These are phyloP conservation scores for Colletotrichum caudatum DNA, from an alignment of 2,329 filamentous ascomycete genomes.

Conservation along the genomic window DNA sequence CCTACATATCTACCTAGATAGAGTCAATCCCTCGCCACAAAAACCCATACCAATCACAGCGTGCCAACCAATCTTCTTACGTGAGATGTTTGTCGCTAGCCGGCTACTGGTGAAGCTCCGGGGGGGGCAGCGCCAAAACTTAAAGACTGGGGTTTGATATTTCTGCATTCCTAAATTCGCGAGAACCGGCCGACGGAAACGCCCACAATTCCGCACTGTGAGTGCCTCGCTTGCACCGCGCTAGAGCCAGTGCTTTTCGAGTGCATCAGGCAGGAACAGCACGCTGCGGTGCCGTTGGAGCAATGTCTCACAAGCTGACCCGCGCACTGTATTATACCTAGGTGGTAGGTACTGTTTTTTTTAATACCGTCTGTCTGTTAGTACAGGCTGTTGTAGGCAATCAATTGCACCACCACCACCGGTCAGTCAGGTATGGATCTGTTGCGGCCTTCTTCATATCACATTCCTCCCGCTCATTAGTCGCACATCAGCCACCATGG, in stretches of 20 bases:
- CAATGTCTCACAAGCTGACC: background rate
- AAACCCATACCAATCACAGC: too few species aligned
- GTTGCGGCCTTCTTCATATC: background rate
- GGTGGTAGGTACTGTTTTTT: background rate
- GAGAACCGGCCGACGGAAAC: background rate
- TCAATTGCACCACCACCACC: background rate
- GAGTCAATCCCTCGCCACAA: background rate
- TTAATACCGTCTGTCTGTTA: background rate
- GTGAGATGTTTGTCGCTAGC: background rate
- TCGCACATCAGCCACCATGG: slow-evolving; percentile 43
- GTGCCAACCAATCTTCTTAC: background rate
- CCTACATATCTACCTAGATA: too few species aligned
- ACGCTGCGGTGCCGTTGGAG: too few species aligned
- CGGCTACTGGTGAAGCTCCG: background rate
- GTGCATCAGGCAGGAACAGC: background rate
- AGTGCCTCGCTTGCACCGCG: background rate
- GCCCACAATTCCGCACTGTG: background rate
- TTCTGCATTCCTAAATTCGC: background rate
- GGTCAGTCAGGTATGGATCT: background rate
- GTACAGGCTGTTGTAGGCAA: background rate
- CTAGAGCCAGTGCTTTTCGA: too few species aligned
- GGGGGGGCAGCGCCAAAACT: background rate
- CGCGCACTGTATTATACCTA: background rate
- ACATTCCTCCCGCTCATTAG: background rate
- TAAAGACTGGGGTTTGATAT: background rate